phyloP scores from a whole-genome alignment of 192 early-diverging fungal species.

The Fimicolochytrium jonesii region DNA sequence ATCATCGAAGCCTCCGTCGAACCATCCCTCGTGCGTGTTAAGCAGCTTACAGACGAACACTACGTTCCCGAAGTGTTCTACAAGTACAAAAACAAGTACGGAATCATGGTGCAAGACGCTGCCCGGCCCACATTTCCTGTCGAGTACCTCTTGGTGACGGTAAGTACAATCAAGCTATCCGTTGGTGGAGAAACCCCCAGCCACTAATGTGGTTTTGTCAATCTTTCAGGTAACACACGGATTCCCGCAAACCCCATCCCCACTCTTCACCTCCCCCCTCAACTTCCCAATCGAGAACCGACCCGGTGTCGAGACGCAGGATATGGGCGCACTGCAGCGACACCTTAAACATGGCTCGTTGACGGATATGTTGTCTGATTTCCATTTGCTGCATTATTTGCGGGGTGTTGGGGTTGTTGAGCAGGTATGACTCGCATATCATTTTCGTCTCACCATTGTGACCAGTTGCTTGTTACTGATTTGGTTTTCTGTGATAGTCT shows the following conservation, averaged over 20 bases:
- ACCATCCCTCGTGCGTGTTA: slow-evolving; percentile 81
- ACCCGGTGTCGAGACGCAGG: slow-evolving; percentile 45
- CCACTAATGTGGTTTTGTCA: too few relatives aligned
- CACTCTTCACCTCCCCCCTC: slow-evolving; percentile 62
- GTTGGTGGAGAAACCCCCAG: too few relatives aligned
- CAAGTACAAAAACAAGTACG: slow-evolving; percentile 94
- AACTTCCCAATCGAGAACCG: slow-evolving; percentile 81
- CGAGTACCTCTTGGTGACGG: slow-evolving; percentile 93
- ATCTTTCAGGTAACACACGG: slow-evolving; percentile 74
- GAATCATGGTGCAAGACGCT: slow-evolving; percentile 74
- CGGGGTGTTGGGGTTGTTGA: slow-evolving; percentile 62
- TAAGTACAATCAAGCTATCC: slow-evolving; percentile 46
- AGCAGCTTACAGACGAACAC: slow-evolving; percentile 62
- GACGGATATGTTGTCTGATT: slow-evolving; percentile 66
- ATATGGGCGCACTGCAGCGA: slow-evolving; percentile 54
- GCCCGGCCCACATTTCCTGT: slow-evolving; percentile 96
- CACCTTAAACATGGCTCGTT: slow-evolving; percentile 48
- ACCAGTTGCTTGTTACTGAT: not conserved
- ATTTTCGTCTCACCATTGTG: not conserved
- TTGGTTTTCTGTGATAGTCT: too few relatives aligned
- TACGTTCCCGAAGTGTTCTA: slow-evolving; percentile 98
- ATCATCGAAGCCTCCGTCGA: slow-evolving; percentile 87
- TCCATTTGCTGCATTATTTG: slow-evolving; percentile 78
- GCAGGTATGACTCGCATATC: slow-evolving; percentile 15
- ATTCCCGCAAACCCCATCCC: slow-evolving; percentile 74